A percentile compares a stretch with the other conserved stretches of the same genome.
Conservation (phyloP, 208 protist species). For the Wallacemonas sp. region DNA sequence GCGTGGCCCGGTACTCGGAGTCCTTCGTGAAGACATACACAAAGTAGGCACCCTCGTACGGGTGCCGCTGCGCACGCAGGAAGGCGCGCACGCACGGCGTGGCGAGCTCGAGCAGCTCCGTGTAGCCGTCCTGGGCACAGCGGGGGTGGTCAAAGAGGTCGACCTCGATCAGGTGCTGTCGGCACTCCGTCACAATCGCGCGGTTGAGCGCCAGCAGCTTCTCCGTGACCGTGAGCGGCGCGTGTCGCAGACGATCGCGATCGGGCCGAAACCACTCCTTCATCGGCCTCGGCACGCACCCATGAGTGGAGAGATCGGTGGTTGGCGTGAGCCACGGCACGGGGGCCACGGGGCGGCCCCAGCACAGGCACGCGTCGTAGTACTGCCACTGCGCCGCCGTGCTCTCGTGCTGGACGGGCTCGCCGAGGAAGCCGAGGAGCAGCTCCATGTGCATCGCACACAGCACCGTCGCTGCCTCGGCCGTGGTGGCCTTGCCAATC, state of each 20-base stretch:
- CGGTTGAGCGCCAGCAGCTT: conserved; percentile 47
- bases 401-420: conserved; percentile 35
- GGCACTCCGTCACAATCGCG: conserved; percentile 23
- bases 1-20: conserved; percentile 48
- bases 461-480: conserved; percentile 30
- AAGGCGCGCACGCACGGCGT: conserved; percentile 51
- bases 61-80: conserved; percentile 52
- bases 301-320: background rate
- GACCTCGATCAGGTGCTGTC: conserved; percentile 58
- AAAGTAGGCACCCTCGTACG: conserved; percentile 53
- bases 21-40: conserved; percentile 35
- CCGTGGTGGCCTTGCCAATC: conserved; percentile 53
- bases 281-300: conserved; percentile 39
- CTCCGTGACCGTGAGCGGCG: conserved; percentile 35
- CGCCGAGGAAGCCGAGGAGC: conserved; percentile 55
- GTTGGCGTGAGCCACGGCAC: background rate
- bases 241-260: conserved; percentile 21
- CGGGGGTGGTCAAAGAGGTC: conserved; percentile 32
- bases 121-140: conserved; percentile 23
- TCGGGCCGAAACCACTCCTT: conserved; percentile 45
- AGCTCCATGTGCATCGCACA: conserved; percentile 84
- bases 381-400: conserved; percentile 39
- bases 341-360: conserved; percentile 42
- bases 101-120: conserved; percentile 41
- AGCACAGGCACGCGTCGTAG: conserved; percentile 63